A percentile compares a stretch with the other conserved stretches of the same genome.
Conservation (phyloP, 2,329 filamentous ascomycete genomes). For the Chrysoporthe austroafricana region DNA sequence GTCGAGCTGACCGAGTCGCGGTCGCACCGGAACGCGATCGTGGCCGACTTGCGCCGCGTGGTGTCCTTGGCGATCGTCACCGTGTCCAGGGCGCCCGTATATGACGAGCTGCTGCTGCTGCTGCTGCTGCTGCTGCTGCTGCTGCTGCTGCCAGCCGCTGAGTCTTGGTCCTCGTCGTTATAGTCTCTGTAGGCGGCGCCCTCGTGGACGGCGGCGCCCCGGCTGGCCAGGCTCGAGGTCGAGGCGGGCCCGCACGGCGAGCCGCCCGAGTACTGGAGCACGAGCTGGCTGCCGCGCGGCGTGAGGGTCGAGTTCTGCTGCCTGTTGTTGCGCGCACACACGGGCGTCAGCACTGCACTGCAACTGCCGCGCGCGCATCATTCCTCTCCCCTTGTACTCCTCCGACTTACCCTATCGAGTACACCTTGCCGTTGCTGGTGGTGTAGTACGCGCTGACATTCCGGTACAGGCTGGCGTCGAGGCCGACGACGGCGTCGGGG, state of each 20-base stretch:
- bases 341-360: constrained; percentile 22
- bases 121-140: constrained; percentile 14
- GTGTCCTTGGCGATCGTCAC: constrained; percentile 38
- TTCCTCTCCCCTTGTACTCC: too few species aligned
- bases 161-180: constrained; percentile 34
- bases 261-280: constrained; percentile 76
- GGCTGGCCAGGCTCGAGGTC: constrained; percentile 34
- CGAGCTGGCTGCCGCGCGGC: constrained; percentile 72
- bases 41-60: constrained; percentile 71
- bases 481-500: constrained; percentile 64
- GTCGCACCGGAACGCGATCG: constrained; percentile 93
- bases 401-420: constrained; percentile 70
- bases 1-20: constrained; percentile 71
- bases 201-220: constrained; percentile 35
- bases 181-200: constrained; percentile 32
- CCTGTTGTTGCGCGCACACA: constrained; percentile 39
- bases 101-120: constrained; percentile 7
- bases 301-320: constrained; percentile 57
- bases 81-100: constrained; percentile 31
- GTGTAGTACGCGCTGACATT: constrained; percentile 83
- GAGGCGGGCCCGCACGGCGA: constrained; percentile 69
- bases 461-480: constrained; percentile 64
- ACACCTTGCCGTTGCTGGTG: constrained; percentile 61
- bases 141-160: constrained; percentile 1
- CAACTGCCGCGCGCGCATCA: too few species aligned